phyloP scores from a whole-genome alignment of 2,329 filamentous ascomycete species.

The Fusarium sp. region DNA sequence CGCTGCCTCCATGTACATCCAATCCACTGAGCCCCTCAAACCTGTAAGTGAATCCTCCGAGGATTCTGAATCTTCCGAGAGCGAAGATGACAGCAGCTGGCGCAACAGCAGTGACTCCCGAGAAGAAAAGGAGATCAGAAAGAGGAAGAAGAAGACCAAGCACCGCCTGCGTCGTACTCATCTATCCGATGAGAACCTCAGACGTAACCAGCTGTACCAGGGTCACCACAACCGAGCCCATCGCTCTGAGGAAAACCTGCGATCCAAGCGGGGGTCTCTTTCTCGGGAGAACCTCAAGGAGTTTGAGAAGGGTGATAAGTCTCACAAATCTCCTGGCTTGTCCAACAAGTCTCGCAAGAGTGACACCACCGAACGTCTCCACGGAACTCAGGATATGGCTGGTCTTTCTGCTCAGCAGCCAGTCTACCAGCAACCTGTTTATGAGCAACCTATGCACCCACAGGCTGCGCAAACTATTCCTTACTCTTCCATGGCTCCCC shows the following conservation, averaged over 20 bases:
- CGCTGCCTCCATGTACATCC: conserved; percentile 5
- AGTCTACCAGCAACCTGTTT: neutral
- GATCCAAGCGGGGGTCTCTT: neutral
- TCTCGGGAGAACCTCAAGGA: conserved; percentile 4
- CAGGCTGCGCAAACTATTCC: neutral
- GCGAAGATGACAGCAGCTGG: conserved; percentile 18
- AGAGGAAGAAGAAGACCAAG: conserved; percentile 4
- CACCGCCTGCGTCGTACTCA: conserved; percentile 1
- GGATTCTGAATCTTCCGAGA: conserved; percentile 1
- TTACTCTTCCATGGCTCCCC: neutral
- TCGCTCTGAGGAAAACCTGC: conserved; percentile 9
- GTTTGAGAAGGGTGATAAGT: conserved; percentile 1
- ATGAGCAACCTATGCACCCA: neutral
- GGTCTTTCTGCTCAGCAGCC: neutral
- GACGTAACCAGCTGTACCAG: conserved; percentile 14
- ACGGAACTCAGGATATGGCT: neutral
- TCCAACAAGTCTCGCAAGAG: conserved; percentile 12
- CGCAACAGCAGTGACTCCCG: conserved; percentile 3
- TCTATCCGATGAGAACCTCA: conserved; percentile 24
- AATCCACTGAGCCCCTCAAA: neutral
- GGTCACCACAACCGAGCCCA: conserved; percentile 1
- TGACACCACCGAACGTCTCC: neutral
- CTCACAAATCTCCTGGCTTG: neutral
- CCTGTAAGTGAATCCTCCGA: neutral
- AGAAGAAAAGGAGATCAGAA: conserved; percentile 5